Evolutionary conservation across 163 green algal genomes (phyloP).

Genomic region (Chlamydomonas reinhardtii): DNA sequence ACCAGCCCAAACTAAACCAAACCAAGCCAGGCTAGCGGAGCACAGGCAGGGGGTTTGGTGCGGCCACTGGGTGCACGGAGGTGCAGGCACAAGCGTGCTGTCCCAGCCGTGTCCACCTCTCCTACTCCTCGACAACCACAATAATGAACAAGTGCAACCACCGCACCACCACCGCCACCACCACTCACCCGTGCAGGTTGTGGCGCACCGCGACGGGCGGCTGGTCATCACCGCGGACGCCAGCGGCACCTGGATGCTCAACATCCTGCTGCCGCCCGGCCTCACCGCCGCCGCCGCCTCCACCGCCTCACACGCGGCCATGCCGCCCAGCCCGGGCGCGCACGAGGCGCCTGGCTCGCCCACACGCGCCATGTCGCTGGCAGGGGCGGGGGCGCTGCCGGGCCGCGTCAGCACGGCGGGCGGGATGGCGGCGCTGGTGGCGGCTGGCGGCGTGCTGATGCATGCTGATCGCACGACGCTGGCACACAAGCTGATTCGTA

Average conservation of each 20-base stretch:
- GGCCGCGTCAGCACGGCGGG: neutral
- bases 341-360: neutral
- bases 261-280: conserved; percentile 33
- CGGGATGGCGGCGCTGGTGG: neutral
- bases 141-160: too few species aligned
- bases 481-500: conserved; percentile 10
- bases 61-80: too few species aligned
- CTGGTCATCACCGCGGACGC: conserved; percentile 44
- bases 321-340: neutral
- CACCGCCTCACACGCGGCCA: neutral
- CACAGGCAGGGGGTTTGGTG: too few species aligned
- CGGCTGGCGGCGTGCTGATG: neutral
- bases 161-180: neutral
- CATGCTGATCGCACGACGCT: neutral
- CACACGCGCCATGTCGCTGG: neutral
- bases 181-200: neutral
- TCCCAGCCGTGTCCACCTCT: too few species aligned
- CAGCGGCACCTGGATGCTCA: conserved; percentile 50
- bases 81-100: too few species aligned
- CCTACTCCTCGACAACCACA: too few species aligned
- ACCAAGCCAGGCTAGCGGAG: too few species aligned
- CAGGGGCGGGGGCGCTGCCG: neutral
- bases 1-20: too few species aligned
- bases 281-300: too few species aligned
- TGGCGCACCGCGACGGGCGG: conserved; percentile 43